Evolutionary conservation across 805 yeast species (phyloP).

Genomic region (Blastobotrys chiropterorum): DNA sequence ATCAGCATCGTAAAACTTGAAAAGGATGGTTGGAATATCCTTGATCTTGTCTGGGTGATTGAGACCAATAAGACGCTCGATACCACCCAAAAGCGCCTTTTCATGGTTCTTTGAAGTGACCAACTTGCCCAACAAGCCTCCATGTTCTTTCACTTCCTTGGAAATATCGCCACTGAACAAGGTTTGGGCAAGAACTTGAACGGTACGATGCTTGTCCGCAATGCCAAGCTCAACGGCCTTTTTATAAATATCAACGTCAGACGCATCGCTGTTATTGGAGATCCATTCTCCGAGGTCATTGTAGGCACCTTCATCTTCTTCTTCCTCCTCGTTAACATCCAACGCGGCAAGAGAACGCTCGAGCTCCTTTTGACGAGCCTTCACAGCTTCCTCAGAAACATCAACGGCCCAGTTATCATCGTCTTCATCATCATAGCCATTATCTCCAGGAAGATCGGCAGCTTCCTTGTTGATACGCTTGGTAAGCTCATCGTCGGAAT

Average conservation of each 20-base stretch:
- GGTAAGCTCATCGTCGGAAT: constrained; percentile 60
- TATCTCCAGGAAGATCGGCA: constrained; percentile 42
- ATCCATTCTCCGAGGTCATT: constrained; percentile 91
- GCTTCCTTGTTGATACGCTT: constrained; percentile 81
- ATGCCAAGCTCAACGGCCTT: constrained; percentile 78
- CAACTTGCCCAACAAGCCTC: constrained; percentile 76
- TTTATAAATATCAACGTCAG: constrained; percentile 88
- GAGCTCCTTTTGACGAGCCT: constrained; percentile 81
- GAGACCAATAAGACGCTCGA: constrained; percentile 86
- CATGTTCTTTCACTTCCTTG: constrained; percentile 65
- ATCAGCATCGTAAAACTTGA: constrained; percentile 77
- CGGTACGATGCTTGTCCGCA: constrained; percentile 62
- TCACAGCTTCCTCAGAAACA: constrained; percentile 92
- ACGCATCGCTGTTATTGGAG: constrained; percentile 48
- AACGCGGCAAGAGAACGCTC: constrained; percentile 47
- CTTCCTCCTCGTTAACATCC: constrained; percentile 34
- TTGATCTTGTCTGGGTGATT: constrained; percentile 69
- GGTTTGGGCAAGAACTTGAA: constrained; percentile 88
- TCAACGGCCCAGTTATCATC: constrained; percentile 98
- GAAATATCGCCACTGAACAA: constrained; percentile 69
- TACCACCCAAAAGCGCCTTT: constrained; percentile 88
- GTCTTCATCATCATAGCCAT: constrained; percentile 43
- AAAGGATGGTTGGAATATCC: constrained; percentile 71
- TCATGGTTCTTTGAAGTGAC: constrained; percentile 60
- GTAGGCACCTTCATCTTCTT: constrained; percentile 42